phyloP scores from a whole-genome alignment of 768 basidiomycete genomes.

The Lactarius evosmus region DNA sequence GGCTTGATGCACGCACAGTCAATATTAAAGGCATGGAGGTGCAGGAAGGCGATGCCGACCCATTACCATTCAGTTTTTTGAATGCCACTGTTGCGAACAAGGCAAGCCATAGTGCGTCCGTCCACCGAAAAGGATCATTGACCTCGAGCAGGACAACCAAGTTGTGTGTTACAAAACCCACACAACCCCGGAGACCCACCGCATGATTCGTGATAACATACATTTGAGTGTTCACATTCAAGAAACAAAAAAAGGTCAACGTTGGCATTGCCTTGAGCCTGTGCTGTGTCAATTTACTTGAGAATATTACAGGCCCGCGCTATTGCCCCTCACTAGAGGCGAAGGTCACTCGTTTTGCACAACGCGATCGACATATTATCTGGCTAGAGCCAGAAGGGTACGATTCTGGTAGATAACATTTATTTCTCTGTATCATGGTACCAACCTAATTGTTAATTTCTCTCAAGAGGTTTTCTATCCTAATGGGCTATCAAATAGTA shows the following conservation, averaged over 20 bases:
- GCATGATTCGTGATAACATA: slow-evolving; percentile 70
- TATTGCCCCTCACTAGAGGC: slow-evolving; percentile 92
- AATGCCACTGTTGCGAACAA: slow-evolving; percentile 67
- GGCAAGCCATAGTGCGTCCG: slow-evolving; percentile 36
- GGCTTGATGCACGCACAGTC: slow-evolving; percentile 68
- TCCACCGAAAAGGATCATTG: too few relatives aligned
- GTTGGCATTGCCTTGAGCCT: not conserved
- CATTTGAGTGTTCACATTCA: slow-evolving; percentile 82
- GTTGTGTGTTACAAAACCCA: slow-evolving; percentile 66
- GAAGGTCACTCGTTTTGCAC: slow-evolving; percentile 75
- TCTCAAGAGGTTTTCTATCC: slow-evolving; percentile 78
- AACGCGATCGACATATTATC: slow-evolving; percentile 66
- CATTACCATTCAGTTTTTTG: slow-evolving; percentile 75
- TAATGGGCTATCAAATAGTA: slow-evolving; percentile 83
- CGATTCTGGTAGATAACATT: slow-evolving; percentile 59
- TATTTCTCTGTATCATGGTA: not conserved
- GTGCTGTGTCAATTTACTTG: not conserved
- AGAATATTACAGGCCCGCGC: slow-evolving; percentile 58
- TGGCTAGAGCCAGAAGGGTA: slow-evolving; percentile 95
- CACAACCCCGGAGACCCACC: slow-evolving; percentile 72
- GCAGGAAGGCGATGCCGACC: slow-evolving; percentile 65
- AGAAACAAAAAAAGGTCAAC: slow-evolving; percentile 77
- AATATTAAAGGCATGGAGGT: slow-evolving; percentile 56
- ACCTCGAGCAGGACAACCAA: slow-evolving; percentile 59
- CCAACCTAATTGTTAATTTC: not conserved